Evolutionary conservation across 1,284 basidiomycete genomes (phyloP), one percentile per base, ranked within the genome.

Genomic region (Cryptococcus sp.): DNA sequence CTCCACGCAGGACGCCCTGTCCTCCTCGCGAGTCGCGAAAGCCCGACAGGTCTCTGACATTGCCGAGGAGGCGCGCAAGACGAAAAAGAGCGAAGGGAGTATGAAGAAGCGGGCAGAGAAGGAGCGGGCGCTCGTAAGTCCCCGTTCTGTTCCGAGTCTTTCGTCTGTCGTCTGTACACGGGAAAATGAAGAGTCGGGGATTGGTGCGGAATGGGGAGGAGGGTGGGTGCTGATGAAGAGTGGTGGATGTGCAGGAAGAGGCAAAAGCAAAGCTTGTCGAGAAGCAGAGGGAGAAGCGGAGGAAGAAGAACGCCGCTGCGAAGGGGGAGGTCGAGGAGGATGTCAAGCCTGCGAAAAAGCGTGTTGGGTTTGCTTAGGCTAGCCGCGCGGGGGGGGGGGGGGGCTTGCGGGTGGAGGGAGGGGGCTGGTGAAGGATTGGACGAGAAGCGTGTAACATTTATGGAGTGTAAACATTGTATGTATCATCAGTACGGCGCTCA

Each of bases 81-180:
- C 63, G 63, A 57, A 60, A 52, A 56, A 57, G 50, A 42, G 42
- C 21, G 46, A 42, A n/a, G 46, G 53, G 20, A 55, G 51, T 15
- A 49, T 56, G 35, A 55, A 54, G 52, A 65, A 67, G 56, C 53
- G 56, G 24, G 36, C 50, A 24, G 63, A 66, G 50, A 57, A 56
- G 48, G 63, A 56, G 35, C 64, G 63, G 51, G 66, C 65, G 18
- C 33, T 71, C 48, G 69, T 71, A 57, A 44, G 68, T 66, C n/a
- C 20, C 21, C 15, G 24, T 28, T 20, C n/a, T 4, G 9, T 1
- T 37, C 37, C 24, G 16, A 23, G n/a, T 13, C 15, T n/a, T n/a
- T n/a, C n/a, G n/a, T n/a, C n/a, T n/a, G n/a, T n/a, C n/a, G n/a
- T n/a, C n/a, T n/a, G n/a, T n/a, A n/a, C n/a, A n/a, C n/a, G n/a